A percentile compares a stretch with the other conserved stretches of the same genome.
These are phyloP conservation scores for Cornus kousa DNA, from an alignment of 148 eudicot species.

Conservation along the genomic window DNA sequence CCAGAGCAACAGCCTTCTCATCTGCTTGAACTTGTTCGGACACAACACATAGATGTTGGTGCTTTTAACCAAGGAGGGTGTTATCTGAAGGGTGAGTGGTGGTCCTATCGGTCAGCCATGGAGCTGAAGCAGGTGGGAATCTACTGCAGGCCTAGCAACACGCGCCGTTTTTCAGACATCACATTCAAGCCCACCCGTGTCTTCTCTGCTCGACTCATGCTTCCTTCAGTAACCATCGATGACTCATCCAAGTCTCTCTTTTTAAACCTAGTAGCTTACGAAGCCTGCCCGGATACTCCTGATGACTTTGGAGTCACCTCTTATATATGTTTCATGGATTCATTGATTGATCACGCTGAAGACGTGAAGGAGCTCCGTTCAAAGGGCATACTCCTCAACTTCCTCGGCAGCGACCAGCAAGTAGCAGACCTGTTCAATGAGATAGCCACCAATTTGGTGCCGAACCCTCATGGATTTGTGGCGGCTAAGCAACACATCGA, in stretches of 20 bases:
- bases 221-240: conserved; percentile 9
- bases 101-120: neutral
- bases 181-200: neutral
- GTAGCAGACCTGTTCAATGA: conserved; percentile 7
- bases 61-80: neutral
- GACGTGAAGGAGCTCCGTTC: conserved; percentile 13
- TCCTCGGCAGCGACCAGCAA: neutral
- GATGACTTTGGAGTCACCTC: conserved; percentile 11
- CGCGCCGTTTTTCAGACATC: neutral
- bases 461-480: neutral
- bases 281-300: neutral
- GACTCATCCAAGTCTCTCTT: conserved; percentile 4
- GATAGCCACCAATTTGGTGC: neutral
- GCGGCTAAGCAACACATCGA: neutral
- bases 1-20: neutral
- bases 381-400: neutral
- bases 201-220: neutral
- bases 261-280: conserved; percentile 12
- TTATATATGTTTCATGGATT: conserved; percentile 8
- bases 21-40: neutral
- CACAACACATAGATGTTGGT: neutral
- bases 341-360: conserved; percentile 3
- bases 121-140: conserved; percentile 11
- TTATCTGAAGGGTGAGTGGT: neutral
- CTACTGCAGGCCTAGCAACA: neutral